Percentiles rank a stretch among this genome's conserved stretches.
Evolutionary conservation across 1,284 basidiomycete genomes (phyloP).

Genomic region (Cryptococcus neoformans): DNA sequence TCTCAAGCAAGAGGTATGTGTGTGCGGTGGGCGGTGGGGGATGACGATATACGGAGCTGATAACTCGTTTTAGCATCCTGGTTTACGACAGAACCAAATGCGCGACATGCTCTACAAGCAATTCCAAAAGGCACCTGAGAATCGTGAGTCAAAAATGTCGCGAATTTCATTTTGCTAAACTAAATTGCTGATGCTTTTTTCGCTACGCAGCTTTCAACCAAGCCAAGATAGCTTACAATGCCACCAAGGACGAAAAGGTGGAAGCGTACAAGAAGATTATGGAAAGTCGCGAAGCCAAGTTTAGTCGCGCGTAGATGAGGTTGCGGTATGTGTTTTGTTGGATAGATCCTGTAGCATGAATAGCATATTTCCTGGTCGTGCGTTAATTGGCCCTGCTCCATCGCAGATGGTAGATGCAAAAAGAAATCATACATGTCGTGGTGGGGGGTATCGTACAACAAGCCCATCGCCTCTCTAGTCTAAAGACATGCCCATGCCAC

Average conservation of each 20-base stretch:
- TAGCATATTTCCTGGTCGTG: background rate
- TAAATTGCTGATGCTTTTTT: background rate
- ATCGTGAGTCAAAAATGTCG: conserved; percentile 33
- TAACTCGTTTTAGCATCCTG: conserved; percentile 29
- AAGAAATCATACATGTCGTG: conserved; percentile 4
- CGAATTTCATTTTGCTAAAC: background rate
- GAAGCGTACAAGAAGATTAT: conserved; percentile 60
- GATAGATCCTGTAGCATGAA: background rate
- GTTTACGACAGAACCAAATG: conserved; percentile 49
- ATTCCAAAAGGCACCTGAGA: conserved; percentile 50
- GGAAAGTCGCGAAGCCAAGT: conserved; percentile 44
- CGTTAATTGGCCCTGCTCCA: background rate
- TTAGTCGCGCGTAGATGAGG: conserved; percentile 9
- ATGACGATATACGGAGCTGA: background rate
- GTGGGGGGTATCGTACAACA: conserved; percentile 5
- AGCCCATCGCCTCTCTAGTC: conserved; percentile 14
- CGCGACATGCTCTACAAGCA: conserved; percentile 48
- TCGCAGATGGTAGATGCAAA: background rate
- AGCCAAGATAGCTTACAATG: conserved; percentile 70
- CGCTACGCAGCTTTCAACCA: conserved; percentile 69
- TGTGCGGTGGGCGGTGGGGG: conserved; percentile 30
- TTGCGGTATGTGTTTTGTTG: background rate
- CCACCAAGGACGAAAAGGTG: conserved; percentile 75
- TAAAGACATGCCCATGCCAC: conserved; percentile 52
- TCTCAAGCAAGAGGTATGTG: conserved; percentile 58